Evolutionary conservation across 2,329 filamentous ascomycete species (phyloP).

Genomic region (Aspergillus intermedius): DNA sequence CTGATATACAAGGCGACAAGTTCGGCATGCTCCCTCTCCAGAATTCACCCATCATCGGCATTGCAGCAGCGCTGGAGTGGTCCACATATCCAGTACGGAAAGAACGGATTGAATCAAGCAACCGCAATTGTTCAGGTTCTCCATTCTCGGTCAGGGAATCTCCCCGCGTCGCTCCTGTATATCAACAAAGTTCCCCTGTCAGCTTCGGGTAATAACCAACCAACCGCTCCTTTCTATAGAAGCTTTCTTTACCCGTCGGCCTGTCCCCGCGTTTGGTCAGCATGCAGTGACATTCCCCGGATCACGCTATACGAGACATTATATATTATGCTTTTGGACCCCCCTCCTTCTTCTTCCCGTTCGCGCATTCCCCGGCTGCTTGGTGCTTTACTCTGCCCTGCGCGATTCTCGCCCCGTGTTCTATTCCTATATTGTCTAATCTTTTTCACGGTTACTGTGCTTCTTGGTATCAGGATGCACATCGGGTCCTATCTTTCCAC

Average conservation of each 20-base stretch:
- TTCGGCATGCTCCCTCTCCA: too few relatives aligned
- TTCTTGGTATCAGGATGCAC: conserved; percentile 31
- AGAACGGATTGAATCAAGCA: too few relatives aligned
- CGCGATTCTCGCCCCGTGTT: conserved; percentile 23
- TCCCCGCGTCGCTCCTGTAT: too few relatives aligned
- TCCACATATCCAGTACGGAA: too few relatives aligned
- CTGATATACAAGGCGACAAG: background rate
- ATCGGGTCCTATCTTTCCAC: conserved; percentile 27
- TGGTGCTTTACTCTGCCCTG: conserved; percentile 20
- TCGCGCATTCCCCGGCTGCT: conserved; percentile 14
- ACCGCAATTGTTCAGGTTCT: too few relatives aligned
- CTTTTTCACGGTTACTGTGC: conserved; percentile 21
- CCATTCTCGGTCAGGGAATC: too few relatives aligned
- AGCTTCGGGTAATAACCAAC: background rate
- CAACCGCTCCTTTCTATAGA: background rate
- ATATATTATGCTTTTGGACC: conserved; percentile 8
- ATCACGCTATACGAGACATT: background rate
- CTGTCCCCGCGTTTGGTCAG: background rate
- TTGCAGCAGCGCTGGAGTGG: too few relatives aligned
- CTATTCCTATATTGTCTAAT: conserved; percentile 23
- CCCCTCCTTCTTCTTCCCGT: conserved; percentile 4
- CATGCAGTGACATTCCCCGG: conserved; percentile 2
- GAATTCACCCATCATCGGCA: too few relatives aligned
- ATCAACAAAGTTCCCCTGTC: background rate
- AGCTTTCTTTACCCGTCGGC: conserved; percentile 3